These are phyloP conservation scores for Ampelomyces quisqualis DNA, from an alignment of 2,329 filamentous ascomycete species.

Conservation along the genomic window DNA sequence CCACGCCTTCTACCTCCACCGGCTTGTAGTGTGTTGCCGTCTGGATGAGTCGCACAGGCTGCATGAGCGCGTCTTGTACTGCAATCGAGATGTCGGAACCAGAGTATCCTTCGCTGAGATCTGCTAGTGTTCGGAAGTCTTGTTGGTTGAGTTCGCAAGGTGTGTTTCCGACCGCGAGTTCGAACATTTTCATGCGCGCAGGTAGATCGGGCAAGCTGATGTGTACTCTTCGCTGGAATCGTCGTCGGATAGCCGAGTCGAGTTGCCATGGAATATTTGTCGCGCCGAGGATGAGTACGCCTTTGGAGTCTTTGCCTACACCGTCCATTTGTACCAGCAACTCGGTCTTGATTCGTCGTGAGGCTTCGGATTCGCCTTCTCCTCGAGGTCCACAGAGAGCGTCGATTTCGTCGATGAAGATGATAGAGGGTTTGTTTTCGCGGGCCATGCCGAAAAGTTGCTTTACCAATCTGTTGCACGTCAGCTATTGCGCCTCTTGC, in stretches of 20 bases:
- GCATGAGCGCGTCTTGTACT: conserved; percentile 95
- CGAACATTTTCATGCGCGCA: conserved; percentile 92
- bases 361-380: conserved; percentile 97
- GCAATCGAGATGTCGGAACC: conserved; percentile 95
- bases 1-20: conserved; percentile 65
- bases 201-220: conserved; percentile 87
- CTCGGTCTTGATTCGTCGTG: conserved; percentile 96
- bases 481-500: background rate
- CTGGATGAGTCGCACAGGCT: conserved; percentile 93
- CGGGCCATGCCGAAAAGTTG: conserved; percentile 96
- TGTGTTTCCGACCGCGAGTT: conserved; percentile 88
- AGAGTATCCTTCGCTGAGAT: conserved; percentile 88
- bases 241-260: conserved; percentile 89
- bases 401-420: conserved; percentile 98
- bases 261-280: conserved; percentile 99
- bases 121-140: conserved; percentile 78
- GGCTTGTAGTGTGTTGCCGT: conserved; percentile 97
- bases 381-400: conserved; percentile 89
- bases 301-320: conserved; percentile 91
- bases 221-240: conserved; percentile 94
- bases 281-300: conserved; percentile 89
- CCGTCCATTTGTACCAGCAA: conserved; percentile 99
- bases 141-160: conserved; percentile 76
- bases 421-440: conserved; percentile 96
- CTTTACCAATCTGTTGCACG: conserved; percentile 75